Conservation (phyloP, 805 yeast species). For the Candida rishiriensis region DNA sequence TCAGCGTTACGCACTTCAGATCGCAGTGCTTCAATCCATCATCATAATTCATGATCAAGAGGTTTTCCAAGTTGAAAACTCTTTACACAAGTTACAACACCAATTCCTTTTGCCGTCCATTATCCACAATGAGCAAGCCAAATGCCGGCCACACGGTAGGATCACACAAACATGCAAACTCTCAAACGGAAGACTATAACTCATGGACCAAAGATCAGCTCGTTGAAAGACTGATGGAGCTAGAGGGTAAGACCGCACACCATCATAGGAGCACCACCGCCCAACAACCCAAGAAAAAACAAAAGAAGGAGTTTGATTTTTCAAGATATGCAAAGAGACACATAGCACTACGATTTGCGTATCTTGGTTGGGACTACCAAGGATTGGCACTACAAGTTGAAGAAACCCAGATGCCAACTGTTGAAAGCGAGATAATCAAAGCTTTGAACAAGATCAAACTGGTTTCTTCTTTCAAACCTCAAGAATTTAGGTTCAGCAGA, state of each 20-base stretch:
- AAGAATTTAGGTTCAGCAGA: conserved; percentile 69
- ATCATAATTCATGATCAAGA: no score
- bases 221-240: conserved; percentile 47
- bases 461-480: conserved; percentile 55
- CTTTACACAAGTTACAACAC: no score
- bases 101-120: no score
- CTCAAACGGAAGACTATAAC: conserved; percentile 35
- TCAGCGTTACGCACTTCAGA: no score
- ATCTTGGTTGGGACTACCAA: conserved; percentile 91
- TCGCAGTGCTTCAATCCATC: no score
- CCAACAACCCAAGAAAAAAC: conserved; percentile 15
- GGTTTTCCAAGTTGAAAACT: no score
- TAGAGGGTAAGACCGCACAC: conserved; percentile 37
- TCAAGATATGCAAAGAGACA: conserved; percentile 57
- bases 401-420: conserved; percentile 76
- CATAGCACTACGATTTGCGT: conserved; percentile 79
- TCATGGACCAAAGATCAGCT: conserved; percentile 66
- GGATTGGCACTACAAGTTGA: conserved; percentile 83
- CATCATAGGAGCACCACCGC: background rate
- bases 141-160: no score
- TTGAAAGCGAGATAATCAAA: conserved; percentile 69
- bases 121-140: no score
- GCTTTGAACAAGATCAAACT: conserved; percentile 67
- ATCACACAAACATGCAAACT: no score
- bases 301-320: conserved; percentile 56